These are phyloP conservation scores for Wickerhamomyces tratensis DNA, from an alignment of 805 yeast genomes.

Conservation along the genomic window DNA sequence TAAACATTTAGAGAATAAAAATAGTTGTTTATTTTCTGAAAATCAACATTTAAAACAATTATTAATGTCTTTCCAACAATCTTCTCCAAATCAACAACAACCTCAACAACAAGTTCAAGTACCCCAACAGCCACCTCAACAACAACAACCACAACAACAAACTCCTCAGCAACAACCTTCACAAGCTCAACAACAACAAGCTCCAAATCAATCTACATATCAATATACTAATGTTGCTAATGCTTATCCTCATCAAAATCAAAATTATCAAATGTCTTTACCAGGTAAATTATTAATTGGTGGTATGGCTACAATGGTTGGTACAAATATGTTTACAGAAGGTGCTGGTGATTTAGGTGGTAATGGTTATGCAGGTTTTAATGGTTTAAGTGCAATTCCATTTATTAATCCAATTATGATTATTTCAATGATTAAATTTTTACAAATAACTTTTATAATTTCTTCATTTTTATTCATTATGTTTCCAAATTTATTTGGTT, in stretches of 20 bases:
- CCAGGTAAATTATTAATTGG: slow-evolving; percentile 32
- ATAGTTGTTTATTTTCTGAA: slow-evolving; percentile 40
- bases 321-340: slow-evolving; percentile 20
- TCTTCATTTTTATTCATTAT: slow-evolving; percentile 13
- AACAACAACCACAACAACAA: not conserved
- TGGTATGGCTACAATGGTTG: slow-evolving; percentile 41
- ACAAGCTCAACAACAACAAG: too few relatives aligned
- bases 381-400: slow-evolving; percentile 36
- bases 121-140: slow-evolving; percentile 8
- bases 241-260: not conserved
- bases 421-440: slow-evolving; percentile 15
- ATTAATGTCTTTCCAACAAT: slow-evolving; percentile 3
- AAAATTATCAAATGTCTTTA: slow-evolving; percentile 14
- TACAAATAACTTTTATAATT: slow-evolving; percentile 18
- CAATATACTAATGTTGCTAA: slow-evolving; percentile 3
- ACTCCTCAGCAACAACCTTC: not conserved
- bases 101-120: slow-evolving; percentile 2
- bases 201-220: slow-evolving; percentile 12
- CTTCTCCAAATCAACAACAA: slow-evolving; percentile 1
- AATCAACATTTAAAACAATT: slow-evolving; percentile 33
- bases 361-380: slow-evolving; percentile 21
- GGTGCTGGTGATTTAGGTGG: slow-evolving; percentile 10
- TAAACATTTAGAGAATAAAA: slow-evolving; percentile 56
- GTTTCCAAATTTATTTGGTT: slow-evolving; percentile 8
- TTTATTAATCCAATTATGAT: slow-evolving; percentile 17